phyloP scores from a whole-genome alignment of 352 stramenopile genomes.

The Aphanomyces euteiches region DNA sequence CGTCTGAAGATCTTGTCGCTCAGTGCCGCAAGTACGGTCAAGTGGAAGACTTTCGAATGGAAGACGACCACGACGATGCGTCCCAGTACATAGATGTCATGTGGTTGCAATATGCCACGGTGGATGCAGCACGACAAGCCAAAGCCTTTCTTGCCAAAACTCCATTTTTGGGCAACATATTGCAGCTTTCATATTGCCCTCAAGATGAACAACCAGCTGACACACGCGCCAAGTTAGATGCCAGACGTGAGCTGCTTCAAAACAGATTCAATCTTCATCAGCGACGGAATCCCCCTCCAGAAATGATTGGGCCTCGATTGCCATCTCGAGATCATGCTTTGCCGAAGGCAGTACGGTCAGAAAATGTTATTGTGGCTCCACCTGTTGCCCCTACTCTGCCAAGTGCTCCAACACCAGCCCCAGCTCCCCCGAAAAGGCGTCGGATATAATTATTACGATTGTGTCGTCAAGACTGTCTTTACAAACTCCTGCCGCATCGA shows the following conservation, averaged over 20 bases:
- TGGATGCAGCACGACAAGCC: conserved; percentile 68
- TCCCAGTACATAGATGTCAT: conserved; percentile 54
- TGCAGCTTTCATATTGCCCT: conserved; percentile 62
- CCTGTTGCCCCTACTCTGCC: neutral
- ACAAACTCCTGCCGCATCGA: conserved; percentile 79
- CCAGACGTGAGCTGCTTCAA: conserved; percentile 50
- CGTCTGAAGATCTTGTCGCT: conserved; percentile 53
- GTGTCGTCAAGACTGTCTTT: conserved; percentile 38
- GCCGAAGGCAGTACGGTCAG: too few relatives aligned
- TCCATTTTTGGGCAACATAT: conserved; percentile 58
- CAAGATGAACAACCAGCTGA: conserved; percentile 56
- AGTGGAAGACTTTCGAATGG: conserved; percentile 47
- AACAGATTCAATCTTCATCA: conserved; percentile 13
- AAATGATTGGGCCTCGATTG: conserved; percentile 52
- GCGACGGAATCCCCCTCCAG: conserved; percentile 16
- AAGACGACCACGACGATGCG: conserved; percentile 50
- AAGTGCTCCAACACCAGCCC: conserved; percentile 34
- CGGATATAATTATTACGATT: conserved; percentile 31
- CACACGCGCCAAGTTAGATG: conserved; percentile 56
- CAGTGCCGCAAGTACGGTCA: conserved; percentile 52
- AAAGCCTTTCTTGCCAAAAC: conserved; percentile 56
- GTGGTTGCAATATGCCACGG: conserved; percentile 71
- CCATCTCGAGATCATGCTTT: conserved; percentile 21
- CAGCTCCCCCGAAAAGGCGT: conserved; percentile 21
- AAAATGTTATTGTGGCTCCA: too few relatives aligned